Conservation (phyloP, 176 grass and related monocot species). For the Tuctoria greenei region DNA sequence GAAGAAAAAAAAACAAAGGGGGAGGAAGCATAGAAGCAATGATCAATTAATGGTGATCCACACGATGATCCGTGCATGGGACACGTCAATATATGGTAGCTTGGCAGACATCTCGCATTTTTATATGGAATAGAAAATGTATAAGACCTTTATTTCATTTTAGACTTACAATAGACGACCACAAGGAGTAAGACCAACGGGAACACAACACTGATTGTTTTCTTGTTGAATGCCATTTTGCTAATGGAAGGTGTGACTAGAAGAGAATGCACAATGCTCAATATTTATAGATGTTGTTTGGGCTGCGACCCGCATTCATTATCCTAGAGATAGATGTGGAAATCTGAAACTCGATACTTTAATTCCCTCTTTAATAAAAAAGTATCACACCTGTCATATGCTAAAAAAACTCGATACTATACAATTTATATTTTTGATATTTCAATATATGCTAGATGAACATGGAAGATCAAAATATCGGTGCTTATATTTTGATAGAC, state of each 20-base stretch:
- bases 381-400: too few species aligned
- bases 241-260: neutral
- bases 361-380: too few species aligned
- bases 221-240: slow-evolving; percentile 10
- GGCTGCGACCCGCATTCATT: neutral
- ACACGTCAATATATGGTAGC: too few species aligned
- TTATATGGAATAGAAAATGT: too few species aligned
- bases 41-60: too few species aligned
- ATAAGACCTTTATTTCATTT: neutral
- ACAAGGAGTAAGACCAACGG: neutral
- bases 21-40: too few species aligned
- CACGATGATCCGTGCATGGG: too few species aligned
- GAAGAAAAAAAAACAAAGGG: too few species aligned
- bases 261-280: neutral
- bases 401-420: neutral
- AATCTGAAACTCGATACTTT: neutral
- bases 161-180: neutral
- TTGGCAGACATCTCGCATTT: too few species aligned
- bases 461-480: neutral
- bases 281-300: neutral
- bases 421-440: neutral
- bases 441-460: neutral
- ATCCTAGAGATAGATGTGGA: neutral
- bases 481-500: neutral
- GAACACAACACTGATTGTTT: neutral